Conservation (phyloP, 805 yeast species). For the Millerago galiae region DNA sequence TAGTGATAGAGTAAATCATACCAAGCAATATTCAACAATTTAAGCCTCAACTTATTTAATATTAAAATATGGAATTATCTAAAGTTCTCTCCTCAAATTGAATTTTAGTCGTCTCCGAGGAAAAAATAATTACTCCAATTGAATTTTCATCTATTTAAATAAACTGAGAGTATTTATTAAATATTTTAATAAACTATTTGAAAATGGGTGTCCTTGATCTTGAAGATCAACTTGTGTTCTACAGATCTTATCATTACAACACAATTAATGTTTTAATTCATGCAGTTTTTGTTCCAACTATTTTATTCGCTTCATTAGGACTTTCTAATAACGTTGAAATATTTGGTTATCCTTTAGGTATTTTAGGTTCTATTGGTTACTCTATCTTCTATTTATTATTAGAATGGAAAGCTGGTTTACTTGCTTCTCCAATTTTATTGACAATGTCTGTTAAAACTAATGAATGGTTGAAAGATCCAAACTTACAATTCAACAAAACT, state of each 20-base stretch:
- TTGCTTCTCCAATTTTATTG: constrained; percentile 35
- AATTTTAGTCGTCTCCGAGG: no score
- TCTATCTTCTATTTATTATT: constrained; percentile 53
- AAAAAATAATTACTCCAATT: no score
- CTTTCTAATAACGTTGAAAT: constrained; percentile 28
- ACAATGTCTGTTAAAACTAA: constrained; percentile 22
- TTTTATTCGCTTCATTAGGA: constrained; percentile 49
- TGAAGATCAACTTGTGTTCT: constrained; percentile 46
- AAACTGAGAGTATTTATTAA: no score
- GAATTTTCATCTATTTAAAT: no score
- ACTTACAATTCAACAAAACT: constrained; percentile 8
- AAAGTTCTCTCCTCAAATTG: no score
- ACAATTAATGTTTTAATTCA: constrained; percentile 69
- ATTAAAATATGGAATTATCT: no score
- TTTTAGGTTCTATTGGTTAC: constrained; percentile 39
- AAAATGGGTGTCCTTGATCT: constrained; percentile 13
- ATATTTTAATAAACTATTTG: no score
- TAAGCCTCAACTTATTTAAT: no score
- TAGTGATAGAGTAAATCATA: no score
- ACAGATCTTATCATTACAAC: constrained; percentile 48
- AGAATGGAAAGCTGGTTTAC: constrained; percentile 44
- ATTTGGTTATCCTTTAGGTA: constrained; percentile 38
- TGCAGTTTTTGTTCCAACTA: constrained; percentile 71
- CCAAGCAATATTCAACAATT: no score
- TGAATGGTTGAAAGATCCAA: constrained; percentile 18